Base-by-base conservation (phyloP, 305 asterid genomes). In the Fraxinus ornus region DNA sequence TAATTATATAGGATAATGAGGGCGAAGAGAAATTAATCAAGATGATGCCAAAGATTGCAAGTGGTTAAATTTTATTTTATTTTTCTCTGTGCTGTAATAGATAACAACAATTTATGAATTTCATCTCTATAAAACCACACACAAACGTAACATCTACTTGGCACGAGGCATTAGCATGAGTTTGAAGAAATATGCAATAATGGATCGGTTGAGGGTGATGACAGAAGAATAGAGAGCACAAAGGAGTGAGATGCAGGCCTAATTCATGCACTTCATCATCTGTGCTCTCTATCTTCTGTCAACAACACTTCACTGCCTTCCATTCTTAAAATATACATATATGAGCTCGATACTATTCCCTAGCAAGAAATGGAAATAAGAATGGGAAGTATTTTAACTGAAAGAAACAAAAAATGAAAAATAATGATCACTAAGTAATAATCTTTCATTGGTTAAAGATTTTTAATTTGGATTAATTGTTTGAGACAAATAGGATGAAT, bases 281-380 rank as follows among this genome's bases (percentile, higher is more conserved):
- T 79, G 89, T 89, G 92, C 91, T 88, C 92, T 89, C 90, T 88
- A 88, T 89, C 90, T 88, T 89, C 92, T 89, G 92, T 89, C 92
- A 89, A 79, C 90, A 82, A 47, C 86, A 72, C 28, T 33, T 28
- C 85, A 2, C 37, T 80, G 80, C 70, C 47, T 64, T 9, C 74
- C 36, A 26, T 10, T 26, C 36, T 13, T 26, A 8, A 66, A 66
- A 66, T 24, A 64, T 7, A 26, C 32, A 6, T 8, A 62, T 22
- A 62, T 62, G 32, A 62, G 28, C 28, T 62, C 4, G 32, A 60
- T 55, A 4, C 6, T 55, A 55, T 49, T 49, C 60, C 7, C 21
- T 49, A 13, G 60, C 60, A 4, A 49, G 21, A 49, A 13, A 49
- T 49, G 21, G 60, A 49, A 49, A 49, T 13, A 49, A 47, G n/a